These are phyloP conservation scores for Talaromyces stipitatus DNA, from an alignment of 495 filamentous ascomycete species.

Conservation along the genomic window DNA sequence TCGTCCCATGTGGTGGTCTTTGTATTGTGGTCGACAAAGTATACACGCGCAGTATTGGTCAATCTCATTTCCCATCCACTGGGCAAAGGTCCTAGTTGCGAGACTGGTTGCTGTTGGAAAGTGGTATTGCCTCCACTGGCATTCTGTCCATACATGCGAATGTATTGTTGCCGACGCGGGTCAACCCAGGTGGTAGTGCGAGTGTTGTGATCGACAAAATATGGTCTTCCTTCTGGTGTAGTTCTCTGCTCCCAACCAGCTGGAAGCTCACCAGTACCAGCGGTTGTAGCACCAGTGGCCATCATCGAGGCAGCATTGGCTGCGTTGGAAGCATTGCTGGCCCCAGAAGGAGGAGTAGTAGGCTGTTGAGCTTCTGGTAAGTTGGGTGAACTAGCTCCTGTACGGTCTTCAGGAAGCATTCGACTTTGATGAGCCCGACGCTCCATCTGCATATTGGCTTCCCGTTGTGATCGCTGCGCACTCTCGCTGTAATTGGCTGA, in stretches of 20 bases:
- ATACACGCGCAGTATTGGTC: slow-evolving; percentile 94
- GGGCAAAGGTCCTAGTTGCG: slow-evolving; percentile 90
- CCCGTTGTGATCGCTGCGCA: slow-evolving; percentile 68
- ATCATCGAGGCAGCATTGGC: slow-evolving; percentile 71
- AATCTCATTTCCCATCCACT: slow-evolving; percentile 99
- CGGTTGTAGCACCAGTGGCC: slow-evolving; percentile 89
- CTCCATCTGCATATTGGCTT: slow-evolving; percentile 84
- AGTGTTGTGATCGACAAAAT: slow-evolving; percentile 99
- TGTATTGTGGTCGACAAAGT: slow-evolving; percentile 99
- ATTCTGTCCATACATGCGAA: slow-evolving; percentile 88
- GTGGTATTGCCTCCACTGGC: slow-evolving; percentile 66
- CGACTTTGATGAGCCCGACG: slow-evolving; percentile 89
- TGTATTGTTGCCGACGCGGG: slow-evolving; percentile 94
- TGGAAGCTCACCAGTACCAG: slow-evolving; percentile 90
- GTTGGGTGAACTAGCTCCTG: slow-evolving; percentile 87
- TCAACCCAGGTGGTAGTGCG: slow-evolving; percentile 99
- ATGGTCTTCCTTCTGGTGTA: slow-evolving; percentile 88
- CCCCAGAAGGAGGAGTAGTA: slow-evolving; percentile 38
- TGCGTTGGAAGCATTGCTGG: slow-evolving; percentile 39
- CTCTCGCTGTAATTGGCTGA: slow-evolving; percentile 72
- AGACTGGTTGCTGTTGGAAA: slow-evolving; percentile 96
- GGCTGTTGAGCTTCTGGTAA: slow-evolving; percentile 56
- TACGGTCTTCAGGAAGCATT: slow-evolving; percentile 92
- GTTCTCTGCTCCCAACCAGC: slow-evolving; percentile 93
- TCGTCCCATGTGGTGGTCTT: slow-evolving; percentile 99